phyloP scores from a whole-genome alignment of 371 early-diverging fungal species.

The Lichtheimia ramosa region DNA sequence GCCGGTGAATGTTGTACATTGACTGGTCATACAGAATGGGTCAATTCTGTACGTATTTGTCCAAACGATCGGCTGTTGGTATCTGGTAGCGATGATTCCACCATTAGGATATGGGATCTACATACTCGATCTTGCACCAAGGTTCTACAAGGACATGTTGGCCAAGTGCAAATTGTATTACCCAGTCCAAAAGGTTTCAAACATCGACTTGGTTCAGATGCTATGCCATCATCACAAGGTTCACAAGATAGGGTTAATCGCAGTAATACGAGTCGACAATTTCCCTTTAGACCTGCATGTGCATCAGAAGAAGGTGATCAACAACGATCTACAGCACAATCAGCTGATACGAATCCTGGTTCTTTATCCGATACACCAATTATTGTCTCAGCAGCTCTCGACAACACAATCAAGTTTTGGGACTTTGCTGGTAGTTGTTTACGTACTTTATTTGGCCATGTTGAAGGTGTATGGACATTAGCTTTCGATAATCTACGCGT shows the following conservation, averaged over 20 bases:
- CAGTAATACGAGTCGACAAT: not conserved
- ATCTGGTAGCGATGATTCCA: constrained; percentile 83
- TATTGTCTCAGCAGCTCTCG: constrained; percentile 84
- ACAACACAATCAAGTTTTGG: constrained; percentile 91
- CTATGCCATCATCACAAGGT: not conserved
- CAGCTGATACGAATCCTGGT: not conserved
- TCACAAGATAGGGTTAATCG: not conserved
- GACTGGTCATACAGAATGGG: constrained; percentile 83
- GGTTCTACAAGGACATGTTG: constrained; percentile 77
- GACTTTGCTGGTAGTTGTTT: constrained; percentile 78
- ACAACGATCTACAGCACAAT: not conserved
- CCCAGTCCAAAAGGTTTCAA: constrained; percentile 49
- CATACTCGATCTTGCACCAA: constrained; percentile 65
- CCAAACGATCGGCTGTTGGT: constrained; percentile 64
- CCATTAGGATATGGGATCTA: constrained; percentile 85
- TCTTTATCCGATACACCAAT: constrained; percentile 40
- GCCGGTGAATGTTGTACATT: constrained; percentile 79
- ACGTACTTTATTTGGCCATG: constrained; percentile 87
- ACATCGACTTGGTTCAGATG: constrained; percentile 29
- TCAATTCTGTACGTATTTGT: constrained; percentile 81
- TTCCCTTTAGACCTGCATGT: constrained; percentile 16
- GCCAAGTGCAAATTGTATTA: constrained; percentile 71
- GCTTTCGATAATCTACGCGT: constrained; percentile 90
- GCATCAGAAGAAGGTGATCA: constrained; percentile 9
- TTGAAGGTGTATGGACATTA: constrained; percentile 88